Base-by-base conservation (phyloP, 2,329 filamentous ascomycete species). In the Aspergillus calidoustus region DNA sequence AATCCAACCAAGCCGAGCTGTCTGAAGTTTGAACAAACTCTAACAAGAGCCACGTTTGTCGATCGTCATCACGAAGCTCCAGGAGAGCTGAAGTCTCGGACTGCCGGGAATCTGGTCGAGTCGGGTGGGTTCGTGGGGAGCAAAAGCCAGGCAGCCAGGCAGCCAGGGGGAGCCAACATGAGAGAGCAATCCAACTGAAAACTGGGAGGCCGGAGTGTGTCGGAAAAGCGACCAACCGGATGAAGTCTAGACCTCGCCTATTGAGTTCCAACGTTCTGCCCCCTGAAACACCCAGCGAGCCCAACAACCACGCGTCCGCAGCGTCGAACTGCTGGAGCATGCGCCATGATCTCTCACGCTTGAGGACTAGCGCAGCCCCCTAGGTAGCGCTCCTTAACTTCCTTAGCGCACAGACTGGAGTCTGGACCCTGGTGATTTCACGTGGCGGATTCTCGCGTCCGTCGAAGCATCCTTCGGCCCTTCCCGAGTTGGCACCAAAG, bases 401-500 rank as follows among this genome's bases (percentile, higher is more conserved):
- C 46, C 34, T 58, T 41, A 41, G 34, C 9, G 60, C 57, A 47
- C 46, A 30, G 56, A 31, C 60, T 67, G 61, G 63, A 64, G 65
- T 68, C 67, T 69, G 66, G 68, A 69, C 68, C 68, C 65, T 68
- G 49, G 66, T 59, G 54, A 64, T 62, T 66, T 71, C 68, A 71
- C 68, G 68, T 71, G 68, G 68, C 63, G 65, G 64, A 65, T 64
- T 61, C 51, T 60, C 64, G 60, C 66, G 19, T 66, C 64, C 65
- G 60, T 66, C 56, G 57, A 57, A 62, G 59, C 64, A 66, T 64
- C 63, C 60, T 59, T 68, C 67, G 68, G 67, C 54, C 66, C 67
- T 71, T 69, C 66, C 68, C 68, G 68, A 69, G 66, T 72, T 69
- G 70, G 71, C 67, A 72, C 61, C 57, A 66, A 68, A 66, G 66